phyloP scores from a whole-genome alignment of 306 rosid species.

The Pterocarpus macrocarpus region DNA sequence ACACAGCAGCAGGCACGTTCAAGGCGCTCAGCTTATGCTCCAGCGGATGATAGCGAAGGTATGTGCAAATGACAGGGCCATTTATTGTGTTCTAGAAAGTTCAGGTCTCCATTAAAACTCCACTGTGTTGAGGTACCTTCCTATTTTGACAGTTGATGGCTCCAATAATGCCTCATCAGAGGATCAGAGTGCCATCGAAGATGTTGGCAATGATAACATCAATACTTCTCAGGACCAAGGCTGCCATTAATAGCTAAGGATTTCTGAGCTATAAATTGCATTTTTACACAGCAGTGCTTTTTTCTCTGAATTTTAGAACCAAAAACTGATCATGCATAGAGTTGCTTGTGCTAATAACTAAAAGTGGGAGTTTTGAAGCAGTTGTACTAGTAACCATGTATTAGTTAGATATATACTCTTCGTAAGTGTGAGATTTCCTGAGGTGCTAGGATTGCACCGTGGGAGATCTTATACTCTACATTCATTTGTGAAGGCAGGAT shows the following conservation, averaged over 20 bases:
- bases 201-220: conserved; percentile 44
- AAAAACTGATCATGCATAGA: conserved; percentile 5
- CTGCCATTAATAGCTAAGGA: conserved; percentile 40
- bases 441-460: conserved; percentile 46
- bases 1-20: conserved; percentile 88
- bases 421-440: conserved; percentile 35
- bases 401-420: conserved; percentile 29
- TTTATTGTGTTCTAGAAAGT: conserved; percentile 19
- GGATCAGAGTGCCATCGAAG: conserved; percentile 49
- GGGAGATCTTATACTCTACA: conserved; percentile 38
- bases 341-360: conserved; percentile 54
- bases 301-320: conserved; percentile 43
- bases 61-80: conserved; percentile 19
- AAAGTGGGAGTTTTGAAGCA: conserved; percentile 46
- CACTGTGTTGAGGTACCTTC: conserved; percentile 29
- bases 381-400: conserved; percentile 53
- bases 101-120: conserved; percentile 19
- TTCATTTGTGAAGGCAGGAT: conserved; percentile 37
- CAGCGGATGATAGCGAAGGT: conserved; percentile 77
- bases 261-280: conserved; percentile 26
- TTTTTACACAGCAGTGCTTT: conserved; percentile 38
- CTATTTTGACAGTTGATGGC: conserved; percentile 51
- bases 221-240: conserved; percentile 56
- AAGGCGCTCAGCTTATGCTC: conserved; percentile 90
- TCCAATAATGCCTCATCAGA: conserved; percentile 45